Percentiles rank a stretch among this genome's conserved stretches.
Evolutionary conservation across 352 stramenopile species (phyloP).

Genomic region (Aphanomyces invadans): DNA sequence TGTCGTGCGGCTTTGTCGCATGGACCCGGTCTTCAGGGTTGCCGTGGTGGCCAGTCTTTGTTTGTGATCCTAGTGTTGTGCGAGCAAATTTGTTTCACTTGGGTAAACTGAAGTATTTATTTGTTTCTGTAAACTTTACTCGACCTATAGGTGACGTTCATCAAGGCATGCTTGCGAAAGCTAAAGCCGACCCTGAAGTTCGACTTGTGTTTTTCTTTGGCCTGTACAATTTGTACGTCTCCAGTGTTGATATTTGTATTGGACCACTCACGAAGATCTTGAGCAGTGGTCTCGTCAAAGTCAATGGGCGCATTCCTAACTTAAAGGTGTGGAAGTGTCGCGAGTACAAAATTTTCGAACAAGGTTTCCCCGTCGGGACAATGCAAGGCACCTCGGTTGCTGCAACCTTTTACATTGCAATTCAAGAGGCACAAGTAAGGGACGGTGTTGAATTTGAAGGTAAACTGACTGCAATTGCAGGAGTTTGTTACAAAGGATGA

Average conservation of each 20-base stretch:
- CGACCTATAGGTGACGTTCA: neutral
- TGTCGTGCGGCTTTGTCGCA: neutral
- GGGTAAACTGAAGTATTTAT: neutral
- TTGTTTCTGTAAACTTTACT: too few species aligned
- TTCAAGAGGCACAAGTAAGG: neutral
- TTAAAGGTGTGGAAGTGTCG: neutral
- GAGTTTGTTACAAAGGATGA: neutral
- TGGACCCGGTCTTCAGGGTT: neutral
- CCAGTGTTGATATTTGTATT: neutral
- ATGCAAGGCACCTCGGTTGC: neutral
- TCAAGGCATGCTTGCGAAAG: neutral
- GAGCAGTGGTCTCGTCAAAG: neutral
- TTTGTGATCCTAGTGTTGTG: neutral
- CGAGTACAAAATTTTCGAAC: neutral
- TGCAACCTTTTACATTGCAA: neutral
- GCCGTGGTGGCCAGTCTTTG: neutral
- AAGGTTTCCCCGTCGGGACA: neutral
- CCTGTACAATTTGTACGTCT: neutral
- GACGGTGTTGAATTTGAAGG: neutral
- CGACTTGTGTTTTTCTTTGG: conserved; percentile 1
- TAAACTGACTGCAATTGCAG: neutral
- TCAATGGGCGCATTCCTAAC: neutral
- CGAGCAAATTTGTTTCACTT: neutral
- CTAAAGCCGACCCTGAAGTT: neutral
- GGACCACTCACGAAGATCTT: neutral